These are phyloP conservation scores for Arthrobotrys pseudoclavata DNA, from an alignment of 2,329 filamentous ascomycete species.

Conservation along the genomic window DNA sequence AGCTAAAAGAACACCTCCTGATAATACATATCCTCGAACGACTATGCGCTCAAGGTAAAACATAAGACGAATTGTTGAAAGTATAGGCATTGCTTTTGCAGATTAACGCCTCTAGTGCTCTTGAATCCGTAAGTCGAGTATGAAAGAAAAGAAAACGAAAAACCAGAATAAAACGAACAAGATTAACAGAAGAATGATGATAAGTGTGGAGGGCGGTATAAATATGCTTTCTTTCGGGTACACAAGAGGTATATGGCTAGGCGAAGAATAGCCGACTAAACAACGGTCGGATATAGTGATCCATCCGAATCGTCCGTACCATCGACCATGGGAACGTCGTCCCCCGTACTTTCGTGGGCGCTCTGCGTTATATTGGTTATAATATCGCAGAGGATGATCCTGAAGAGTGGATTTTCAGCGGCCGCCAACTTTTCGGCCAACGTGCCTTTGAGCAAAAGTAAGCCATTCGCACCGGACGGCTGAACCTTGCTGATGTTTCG, in stretches of 20 bases:
- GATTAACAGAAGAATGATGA: background rate
- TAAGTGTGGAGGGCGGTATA: background rate
- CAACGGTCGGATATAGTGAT: background rate
- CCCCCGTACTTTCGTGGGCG: background rate
- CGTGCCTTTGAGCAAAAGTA: conserved; percentile 1
- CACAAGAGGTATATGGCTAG: too few relatives aligned
- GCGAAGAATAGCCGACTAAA: background rate
- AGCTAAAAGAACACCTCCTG: conserved; percentile 17
- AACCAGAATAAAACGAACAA: background rate
- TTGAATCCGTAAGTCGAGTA: conserved; percentile 11
- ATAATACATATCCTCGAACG: conserved; percentile 2
- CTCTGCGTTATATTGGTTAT: conserved; percentile 2
- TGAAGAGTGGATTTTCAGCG: conserved; percentile 17
- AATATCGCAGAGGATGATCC: background rate
- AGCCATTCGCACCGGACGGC: conserved; percentile 1
- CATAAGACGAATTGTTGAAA: conserved; percentile 3
- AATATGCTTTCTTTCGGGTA: background rate
- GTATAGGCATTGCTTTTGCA: conserved; percentile 29
- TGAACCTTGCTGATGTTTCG: conserved; percentile 35
- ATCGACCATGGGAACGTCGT: conserved; percentile 26
- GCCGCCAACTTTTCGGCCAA: conserved; percentile 27
- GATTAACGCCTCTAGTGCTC: conserved; percentile 46
- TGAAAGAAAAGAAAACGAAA: background rate
- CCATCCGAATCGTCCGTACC: conserved; percentile 12
- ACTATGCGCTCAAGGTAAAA: background rate